Base-by-base conservation (phyloP, 805 yeast genomes). In the Candida xyloterini region DNA sequence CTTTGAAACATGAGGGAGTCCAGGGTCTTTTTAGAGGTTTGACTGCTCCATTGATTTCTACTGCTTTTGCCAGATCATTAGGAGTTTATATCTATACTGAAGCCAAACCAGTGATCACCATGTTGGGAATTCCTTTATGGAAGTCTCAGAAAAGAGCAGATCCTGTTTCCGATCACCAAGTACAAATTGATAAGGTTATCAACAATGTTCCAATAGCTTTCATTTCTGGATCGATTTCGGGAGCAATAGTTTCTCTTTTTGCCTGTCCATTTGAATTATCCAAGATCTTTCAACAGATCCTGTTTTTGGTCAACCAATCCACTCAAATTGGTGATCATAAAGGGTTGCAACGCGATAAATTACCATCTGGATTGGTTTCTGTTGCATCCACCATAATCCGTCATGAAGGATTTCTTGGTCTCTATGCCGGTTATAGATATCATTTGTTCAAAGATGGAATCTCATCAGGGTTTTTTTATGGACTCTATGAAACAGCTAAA, bases 181-280 rank as follows among this genome's bases (percentile, higher is more conserved):
- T 28, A 11, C 41, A 51, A 10, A 27, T 50, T 16, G 45, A 50
- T 23, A 35, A 29, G 14, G 53, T 56, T 16, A 7, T 60, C 5
- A 60, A 66, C 33, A 71, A 67, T 58, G 51, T 76, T 40, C 71
- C 85, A 50, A 47, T 71, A 44, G 52, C 67, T 43, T 68, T 78
- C 38, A 30, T 67, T 1, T 69, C 90, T 0, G 96, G 95, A 4
- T 63, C 74, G 4, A 46, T 76, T 0, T 78, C 93, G 0, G 95
- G 95, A 5, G 75, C 75, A 6, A 61, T 70, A 2, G 78, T 84
- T 10, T 72, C 87, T 3, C 25, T 72, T 5, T 76, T 80, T 58
- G 84, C 89, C 3, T 83, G 91, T 50, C 96, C 96, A 1, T 87
- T 87, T 57, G 96, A 87, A 59, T 76, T 85, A 62, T 79, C 91